Evolutionary conservation across 495 filamentous ascomycete species (phyloP), one percentile per base, ranked within the genome.

Genomic region (Physcia stellaris): DNA sequence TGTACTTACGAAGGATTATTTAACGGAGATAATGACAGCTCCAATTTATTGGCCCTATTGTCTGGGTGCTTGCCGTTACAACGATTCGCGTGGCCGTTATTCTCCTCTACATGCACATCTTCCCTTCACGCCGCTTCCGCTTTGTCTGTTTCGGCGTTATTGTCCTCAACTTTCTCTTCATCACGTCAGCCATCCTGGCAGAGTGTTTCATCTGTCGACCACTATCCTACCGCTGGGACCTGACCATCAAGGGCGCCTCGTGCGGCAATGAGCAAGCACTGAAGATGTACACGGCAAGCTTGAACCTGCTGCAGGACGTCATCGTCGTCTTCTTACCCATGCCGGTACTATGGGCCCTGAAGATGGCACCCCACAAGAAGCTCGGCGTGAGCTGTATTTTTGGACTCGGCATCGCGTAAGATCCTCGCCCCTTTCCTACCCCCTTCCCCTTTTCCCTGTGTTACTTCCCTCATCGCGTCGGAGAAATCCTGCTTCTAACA

Each of bases 271-370:
- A 60, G 22, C 27, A 39, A 4, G 21, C 32, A 1, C 46, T 57
- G 16, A 54, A 54, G 20, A 49, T 49, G 9, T 43, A 37, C 11
- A 45, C 56, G 1, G 53, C 50, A 6, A 48, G 49, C 1, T 30
- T 49, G 15, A 37, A 60, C 32, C 45, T 57, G 10, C 5, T 54
- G 7, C 53, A 50, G 0, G 62, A 63, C 29, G 35, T 63, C 19
- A 21, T 54, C 40, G 56, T 62, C 22, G 49, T 59, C 15, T 32
- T 52, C 5, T 44, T 62, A 44, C 64, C 59, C 12, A 51, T 70
- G 48, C 65, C 56, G 15, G 49, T 60, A 37, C 49, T 62, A 19
- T 57, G 57, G 60, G 38, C 49, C 37, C 46, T 54, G 48, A 53
- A 55, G 45, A 45, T 57, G 46, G 52, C 55, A 44, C 28, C 47